Evolutionary conservation across 2,329 filamentous ascomycete genomes (phyloP).

Genomic region (Neofusicoccum laricinum): DNA sequence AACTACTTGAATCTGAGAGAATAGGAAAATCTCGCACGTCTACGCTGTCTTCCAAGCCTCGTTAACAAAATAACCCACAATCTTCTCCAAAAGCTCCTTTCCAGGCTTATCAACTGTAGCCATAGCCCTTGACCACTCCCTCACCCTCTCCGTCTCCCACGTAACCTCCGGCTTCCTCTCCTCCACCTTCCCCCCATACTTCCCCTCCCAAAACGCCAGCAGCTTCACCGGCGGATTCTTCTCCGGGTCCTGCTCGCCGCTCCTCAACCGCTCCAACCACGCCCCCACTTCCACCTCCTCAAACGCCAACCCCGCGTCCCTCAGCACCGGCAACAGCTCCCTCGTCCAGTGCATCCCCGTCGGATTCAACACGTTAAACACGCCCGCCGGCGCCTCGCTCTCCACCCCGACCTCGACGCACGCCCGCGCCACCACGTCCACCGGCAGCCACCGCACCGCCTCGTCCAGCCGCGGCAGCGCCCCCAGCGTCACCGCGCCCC

Average conservation of each 20-base stretch:
- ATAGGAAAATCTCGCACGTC: neutral
- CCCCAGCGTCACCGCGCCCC: constrained; percentile 45
- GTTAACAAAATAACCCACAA: neutral
- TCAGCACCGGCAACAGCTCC: constrained; percentile 52
- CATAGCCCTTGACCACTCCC: constrained; percentile 7
- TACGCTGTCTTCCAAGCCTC: constrained; percentile 12
- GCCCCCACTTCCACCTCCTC: constrained; percentile 23
- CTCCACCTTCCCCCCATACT: constrained; percentile 23
- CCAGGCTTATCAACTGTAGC: neutral
- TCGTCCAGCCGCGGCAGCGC: constrained; percentile 47
- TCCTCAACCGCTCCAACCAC: constrained; percentile 27
- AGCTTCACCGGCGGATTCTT: constrained; percentile 30
- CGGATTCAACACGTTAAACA: constrained; percentile 56
- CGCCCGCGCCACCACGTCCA: constrained; percentile 40
- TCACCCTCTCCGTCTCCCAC: constrained; percentile 8
- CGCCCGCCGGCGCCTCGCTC: constrained; percentile 12
- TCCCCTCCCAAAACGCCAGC: constrained; percentile 29
- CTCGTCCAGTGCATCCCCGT: constrained; percentile 50
- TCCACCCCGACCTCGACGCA: constrained; percentile 26
- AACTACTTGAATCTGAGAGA: no score
- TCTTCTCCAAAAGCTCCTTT: constrained; percentile 7
- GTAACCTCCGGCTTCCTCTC: neutral
- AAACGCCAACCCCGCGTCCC: constrained; percentile 36
- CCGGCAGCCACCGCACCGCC: constrained; percentile 41
- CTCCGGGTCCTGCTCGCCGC: constrained; percentile 23